A percentile compares a stretch with the other conserved stretches of the same genome.
These are phyloP conservation scores for Hygrophoropsis aurantiaca DNA, from an alignment of 768 basidiomycete species.

Conservation along the genomic window DNA sequence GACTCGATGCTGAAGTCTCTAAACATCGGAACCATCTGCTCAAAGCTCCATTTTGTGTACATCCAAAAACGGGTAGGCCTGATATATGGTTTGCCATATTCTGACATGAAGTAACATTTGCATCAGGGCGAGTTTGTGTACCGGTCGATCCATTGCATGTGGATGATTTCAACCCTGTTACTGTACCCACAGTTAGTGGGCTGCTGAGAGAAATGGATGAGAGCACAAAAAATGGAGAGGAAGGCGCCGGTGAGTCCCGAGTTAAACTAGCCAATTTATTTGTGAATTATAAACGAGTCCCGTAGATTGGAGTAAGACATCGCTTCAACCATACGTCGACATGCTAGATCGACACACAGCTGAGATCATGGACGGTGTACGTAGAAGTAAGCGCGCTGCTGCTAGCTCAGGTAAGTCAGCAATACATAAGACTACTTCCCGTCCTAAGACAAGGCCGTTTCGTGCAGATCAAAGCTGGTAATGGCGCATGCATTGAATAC, in stretches of 20 bases:
- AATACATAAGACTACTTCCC: background rate
- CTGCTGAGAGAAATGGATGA: slow-evolving; percentile 79
- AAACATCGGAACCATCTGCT: slow-evolving; percentile 97
- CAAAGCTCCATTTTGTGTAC: slow-evolving; percentile 96
- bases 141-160: slow-evolving; percentile 79
- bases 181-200: slow-evolving; percentile 84
- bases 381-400: slow-evolving; percentile 17
- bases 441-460: background rate
- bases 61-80: slow-evolving; percentile 70
- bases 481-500: too few species aligned
- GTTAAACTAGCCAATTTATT: background rate
- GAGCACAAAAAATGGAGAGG: slow-evolving; percentile 36
- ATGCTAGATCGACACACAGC: slow-evolving; percentile 75
- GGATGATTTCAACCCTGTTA: slow-evolving; percentile 79
- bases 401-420: background rate
- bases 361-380: slow-evolving; percentile 29
- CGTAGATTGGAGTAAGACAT: slow-evolving; percentile 83
- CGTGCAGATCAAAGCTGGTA: slow-evolving; percentile 25
- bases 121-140: slow-evolving; percentile 81
- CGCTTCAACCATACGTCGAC: slow-evolving; percentile 85
- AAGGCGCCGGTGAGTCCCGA: slow-evolving; percentile 46
- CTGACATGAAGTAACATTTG: too few species aligned
- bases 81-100: too few species aligned
- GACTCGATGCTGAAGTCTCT: slow-evolving; percentile 95
- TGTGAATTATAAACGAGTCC: slow-evolving; percentile 1